Evolutionary conservation across 2,329 filamentous ascomycete genomes (phyloP), one percentile per base, ranked within the genome.

Genomic region (Colletotrichum lindemuthianum): DNA sequence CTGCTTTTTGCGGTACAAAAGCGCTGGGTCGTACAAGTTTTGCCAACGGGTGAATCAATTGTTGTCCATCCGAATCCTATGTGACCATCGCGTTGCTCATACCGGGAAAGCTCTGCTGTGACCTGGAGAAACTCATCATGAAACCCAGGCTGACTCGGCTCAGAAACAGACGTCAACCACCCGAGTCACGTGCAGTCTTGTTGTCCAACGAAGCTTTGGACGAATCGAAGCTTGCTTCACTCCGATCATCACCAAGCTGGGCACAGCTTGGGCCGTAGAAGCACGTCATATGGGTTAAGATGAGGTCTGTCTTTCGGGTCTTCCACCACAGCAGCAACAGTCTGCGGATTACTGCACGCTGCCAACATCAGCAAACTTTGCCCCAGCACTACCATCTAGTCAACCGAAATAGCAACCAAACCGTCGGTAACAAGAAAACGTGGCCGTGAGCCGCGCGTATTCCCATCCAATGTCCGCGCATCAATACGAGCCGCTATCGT

Each of bases 121-220:
- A 24, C 16, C 24, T 11, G n/a, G 4, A 10, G 41, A 10, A 24
- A 36, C 33, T 32, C 32, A 37, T 9, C 10, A 32, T 61, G 51
- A 65, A 56, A 65, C 61, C 16, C 32, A 32, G 34, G 15, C 58
- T 65, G 61, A 61, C 58, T 61, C 51, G 51, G n/a, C 45, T 5
- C 8, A 47, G 24, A 60, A 52, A 56, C 51, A 8, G 48, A 3
- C 24, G 40, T 40, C 11, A 33, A 4, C 52, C 8, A 9, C 48
- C 51, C 47, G 51, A 60, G 51, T 65, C 51, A 56, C 51, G 57
- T 61, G 58, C 32, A 33, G 34, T 13, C 9, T 10, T 15, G 41
- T 37, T 15, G 24, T 53, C 34, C 55, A 36, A n/a, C 51, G 24
- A 24, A n/a, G 36, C 5, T 39, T 54, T 49, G 40, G 51, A 65